Percentiles rank a stretch among this genome's conserved stretches.
Conservation (phyloP, 345 rosid genomes). For the Litchi chinensis region DNA sequence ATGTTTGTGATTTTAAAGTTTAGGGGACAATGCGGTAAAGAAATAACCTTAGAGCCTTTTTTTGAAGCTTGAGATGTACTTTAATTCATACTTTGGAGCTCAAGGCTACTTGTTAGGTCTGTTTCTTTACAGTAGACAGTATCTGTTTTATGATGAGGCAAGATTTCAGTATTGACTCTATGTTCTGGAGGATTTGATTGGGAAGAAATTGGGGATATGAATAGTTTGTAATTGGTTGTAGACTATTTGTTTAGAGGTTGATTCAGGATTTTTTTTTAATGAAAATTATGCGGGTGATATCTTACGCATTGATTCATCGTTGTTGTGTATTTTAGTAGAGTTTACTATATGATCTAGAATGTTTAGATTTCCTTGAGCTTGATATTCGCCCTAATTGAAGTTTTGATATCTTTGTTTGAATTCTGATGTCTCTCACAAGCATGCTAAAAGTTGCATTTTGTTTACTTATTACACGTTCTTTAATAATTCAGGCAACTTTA, state of each 20-base stretch:
- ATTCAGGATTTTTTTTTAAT: not conserved
- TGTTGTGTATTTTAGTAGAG: not conserved
- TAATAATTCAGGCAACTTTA: slow-evolving; percentile 71
- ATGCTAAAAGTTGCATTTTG: not conserved
- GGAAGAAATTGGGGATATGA: not conserved
- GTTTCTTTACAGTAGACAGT: not conserved
- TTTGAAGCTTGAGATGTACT: not conserved
- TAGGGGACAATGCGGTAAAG: not conserved
- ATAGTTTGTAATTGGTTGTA: slow-evolving; percentile 9
- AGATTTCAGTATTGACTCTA: not conserved
- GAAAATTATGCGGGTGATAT: not conserved
- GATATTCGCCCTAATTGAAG: not conserved
- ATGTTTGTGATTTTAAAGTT: not conserved
- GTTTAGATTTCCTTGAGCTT: not conserved
- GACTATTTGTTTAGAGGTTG: slow-evolving; percentile 5
- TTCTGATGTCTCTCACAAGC: not conserved
- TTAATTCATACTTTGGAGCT: too few relatives aligned
- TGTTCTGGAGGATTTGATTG: not conserved
- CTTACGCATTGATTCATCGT: not conserved
- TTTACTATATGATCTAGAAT: not conserved
- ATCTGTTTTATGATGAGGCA: not conserved
- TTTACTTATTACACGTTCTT: slow-evolving; percentile 12
- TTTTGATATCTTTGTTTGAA: not conserved
- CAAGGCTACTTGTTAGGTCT: too few relatives aligned
- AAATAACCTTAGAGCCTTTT: not conserved